phyloP scores from a whole-genome alignment of 306 rosid genomes.

The Vicia sativa region DNA sequence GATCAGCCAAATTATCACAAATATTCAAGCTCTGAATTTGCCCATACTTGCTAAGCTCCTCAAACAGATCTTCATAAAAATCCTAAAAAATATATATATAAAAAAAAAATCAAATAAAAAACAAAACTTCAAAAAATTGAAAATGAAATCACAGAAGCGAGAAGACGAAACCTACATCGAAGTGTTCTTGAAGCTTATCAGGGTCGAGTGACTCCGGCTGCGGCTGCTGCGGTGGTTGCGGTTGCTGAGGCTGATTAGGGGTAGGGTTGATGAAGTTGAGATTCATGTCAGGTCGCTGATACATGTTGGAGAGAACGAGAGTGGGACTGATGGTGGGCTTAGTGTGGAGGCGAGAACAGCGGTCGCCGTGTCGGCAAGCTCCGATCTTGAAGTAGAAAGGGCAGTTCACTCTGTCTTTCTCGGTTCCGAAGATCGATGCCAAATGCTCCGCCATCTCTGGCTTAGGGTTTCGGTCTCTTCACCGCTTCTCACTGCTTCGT shows the following conservation, averaged over 20 bases:
- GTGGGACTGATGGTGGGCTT: constrained; percentile 98
- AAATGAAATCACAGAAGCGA: no score
- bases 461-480: constrained; percentile 23
- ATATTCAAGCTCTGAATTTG: constrained; percentile 93
- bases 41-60: constrained; percentile 95
- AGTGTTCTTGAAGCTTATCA: constrained; percentile 87
- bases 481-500: neutral
- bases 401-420: constrained; percentile 95
- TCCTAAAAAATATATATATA: constrained; percentile 59
- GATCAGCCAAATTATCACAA: constrained; percentile 96
- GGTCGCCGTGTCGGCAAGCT: constrained; percentile 97
- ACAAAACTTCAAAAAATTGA: neutral
- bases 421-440: constrained; percentile 97
- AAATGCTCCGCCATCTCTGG: constrained; percentile 84
- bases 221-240: constrained; percentile 30
- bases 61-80: constrained; percentile 93
- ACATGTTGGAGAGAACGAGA: constrained; percentile 92
- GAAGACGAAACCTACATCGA: constrained; percentile 34
- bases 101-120: neutral
- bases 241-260: constrained; percentile 50
- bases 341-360: constrained; percentile 95
- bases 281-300: constrained; percentile 75
- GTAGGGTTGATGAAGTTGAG: constrained; percentile 34
- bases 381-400: constrained; percentile 99
- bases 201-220: constrained; percentile 78